Evolutionary conservation across 371 early-diverging fungal species (phyloP), one percentile per base, ranked within the genome.

Genomic region (Mycotypha africana): DNA sequence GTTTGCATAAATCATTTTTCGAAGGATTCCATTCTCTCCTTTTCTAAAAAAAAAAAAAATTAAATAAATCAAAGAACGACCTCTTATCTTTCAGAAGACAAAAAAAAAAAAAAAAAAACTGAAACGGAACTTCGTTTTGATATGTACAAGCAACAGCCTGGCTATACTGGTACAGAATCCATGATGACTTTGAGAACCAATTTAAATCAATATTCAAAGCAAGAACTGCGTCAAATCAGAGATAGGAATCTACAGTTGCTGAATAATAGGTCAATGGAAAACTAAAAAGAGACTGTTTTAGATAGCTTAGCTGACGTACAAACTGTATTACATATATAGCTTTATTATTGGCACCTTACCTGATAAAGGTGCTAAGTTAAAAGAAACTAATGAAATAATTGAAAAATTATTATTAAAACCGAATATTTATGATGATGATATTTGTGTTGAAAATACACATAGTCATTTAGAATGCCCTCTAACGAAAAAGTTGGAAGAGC

Each of bases 321-420:
- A 22, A 20, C 8, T 28, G 5, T 15, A 12, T 11, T 8, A 40
- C 35, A 28, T 15, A 2, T 26, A 26, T 32, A 56, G 56, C 5
- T 45, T 46, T 9, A 23, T 56, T 11, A 41, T 56, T 8, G 45
- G 38, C 26, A 56, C 50, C 19, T 33, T 56, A 19, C 56, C 56
- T n/a, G 56, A 56, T 36, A 56, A 56, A 45, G 56, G 56, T 4
- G 50, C 41, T 7, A 56, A 46, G 28, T 22, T 56, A 31, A 49
- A 24, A 50, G 56, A 56, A 26, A 49, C 50, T 25, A 50, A 50
- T 45, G 37, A 49, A 26, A 36, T 50, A 11, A 56, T 56, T 37
- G 50, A 49, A 8, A 35, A 19, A 2, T 26, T 56, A 15, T 40
- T 56, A 8, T n/a, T 36, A 14, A 44, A 37, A 38, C 31, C 41